These are phyloP conservation scores for Maudiozyma barnettii DNA, from an alignment of 805 yeast species.

Conservation along the genomic window DNA sequence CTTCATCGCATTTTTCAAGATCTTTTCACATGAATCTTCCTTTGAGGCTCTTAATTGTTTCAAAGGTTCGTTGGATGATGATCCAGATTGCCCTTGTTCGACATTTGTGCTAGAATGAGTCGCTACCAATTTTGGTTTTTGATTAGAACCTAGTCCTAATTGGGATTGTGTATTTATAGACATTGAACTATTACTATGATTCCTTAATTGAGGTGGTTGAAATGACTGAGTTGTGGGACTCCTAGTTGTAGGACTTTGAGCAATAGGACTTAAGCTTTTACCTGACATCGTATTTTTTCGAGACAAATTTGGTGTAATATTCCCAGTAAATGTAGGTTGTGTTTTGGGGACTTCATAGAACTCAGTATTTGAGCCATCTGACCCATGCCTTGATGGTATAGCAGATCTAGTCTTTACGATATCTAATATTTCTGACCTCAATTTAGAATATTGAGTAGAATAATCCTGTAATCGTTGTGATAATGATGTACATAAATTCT, in stretches of 20 bases:
- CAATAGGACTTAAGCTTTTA: not conserved
- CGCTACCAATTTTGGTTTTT: not conserved
- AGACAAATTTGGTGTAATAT: not conserved
- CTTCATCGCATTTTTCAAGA: slow-evolving; percentile 79
- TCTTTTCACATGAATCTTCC: slow-evolving; percentile 85
- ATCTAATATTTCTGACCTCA: slow-evolving; percentile 26
- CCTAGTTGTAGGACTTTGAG: not conserved
- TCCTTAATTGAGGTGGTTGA: not conserved
- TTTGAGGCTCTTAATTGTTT: slow-evolving; percentile 68
- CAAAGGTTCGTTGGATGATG: slow-evolving; percentile 5
- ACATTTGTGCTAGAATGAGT: not conserved
- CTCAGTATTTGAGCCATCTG: not conserved
- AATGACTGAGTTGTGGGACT: not conserved
- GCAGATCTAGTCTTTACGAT: slow-evolving; percentile 15
- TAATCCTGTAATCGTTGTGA: slow-evolving; percentile 24
- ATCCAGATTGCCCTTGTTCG: not conserved
- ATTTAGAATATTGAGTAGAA: slow-evolving; percentile 23
- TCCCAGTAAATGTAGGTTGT: not conserved
- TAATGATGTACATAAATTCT: slow-evolving; percentile 20
- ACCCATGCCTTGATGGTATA: not conserved
- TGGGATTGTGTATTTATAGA: not conserved
- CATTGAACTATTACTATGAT: not conserved
- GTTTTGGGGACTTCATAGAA: not conserved
- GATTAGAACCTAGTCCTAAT: not conserved
- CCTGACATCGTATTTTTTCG: not conserved